These are phyloP conservation scores for Phytopythium chamaehyphon DNA, from an alignment of 352 stramenopile genomes.

Conservation along the genomic window DNA sequence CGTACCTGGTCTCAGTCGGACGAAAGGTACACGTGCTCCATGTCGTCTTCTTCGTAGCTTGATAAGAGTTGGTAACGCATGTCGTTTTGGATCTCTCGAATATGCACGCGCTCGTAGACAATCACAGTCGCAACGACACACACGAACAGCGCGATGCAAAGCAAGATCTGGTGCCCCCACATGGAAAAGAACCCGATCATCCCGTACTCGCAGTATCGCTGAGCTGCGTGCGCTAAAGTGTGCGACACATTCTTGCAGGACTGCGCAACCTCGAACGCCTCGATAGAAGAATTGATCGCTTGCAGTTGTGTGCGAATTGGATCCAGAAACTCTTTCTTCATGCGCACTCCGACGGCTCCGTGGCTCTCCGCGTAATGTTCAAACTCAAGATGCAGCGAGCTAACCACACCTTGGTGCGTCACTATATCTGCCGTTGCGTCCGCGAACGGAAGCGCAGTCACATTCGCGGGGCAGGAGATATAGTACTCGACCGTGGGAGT, in stretches of 20 bases:
- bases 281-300: constrained; percentile 21
- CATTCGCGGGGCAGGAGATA: constrained; percentile 52
- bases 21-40: constrained; percentile 79
- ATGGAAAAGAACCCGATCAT: constrained; percentile 83
- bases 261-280: constrained; percentile 39
- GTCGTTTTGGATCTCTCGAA: constrained; percentile 49
- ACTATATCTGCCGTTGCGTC: constrained; percentile 23
- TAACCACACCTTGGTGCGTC: constrained; percentile 16
- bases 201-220: constrained; percentile 72
- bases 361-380: constrained; percentile 47
- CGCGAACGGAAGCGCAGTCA: constrained; percentile 36
- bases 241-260: constrained; percentile 42
- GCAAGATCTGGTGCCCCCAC: constrained; percentile 80
- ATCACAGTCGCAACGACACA: constrained; percentile 65
- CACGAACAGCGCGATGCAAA: constrained; percentile 76
- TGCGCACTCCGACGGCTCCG: constrained; percentile 43
- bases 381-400: constrained; percentile 38
- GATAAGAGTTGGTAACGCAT: constrained; percentile 73
- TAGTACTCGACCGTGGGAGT: constrained; percentile 57
- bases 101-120: constrained; percentile 75
- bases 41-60: constrained; percentile 75
- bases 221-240: constrained; percentile 40
- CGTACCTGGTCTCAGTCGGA: constrained; percentile 29
- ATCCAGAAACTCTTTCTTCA: constrained; percentile 73
- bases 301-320: constrained; percentile 53